These are phyloP conservation scores for Diaporthe longicolla DNA, from an alignment of 2,329 filamentous ascomycete species.

Conservation along the genomic window DNA sequence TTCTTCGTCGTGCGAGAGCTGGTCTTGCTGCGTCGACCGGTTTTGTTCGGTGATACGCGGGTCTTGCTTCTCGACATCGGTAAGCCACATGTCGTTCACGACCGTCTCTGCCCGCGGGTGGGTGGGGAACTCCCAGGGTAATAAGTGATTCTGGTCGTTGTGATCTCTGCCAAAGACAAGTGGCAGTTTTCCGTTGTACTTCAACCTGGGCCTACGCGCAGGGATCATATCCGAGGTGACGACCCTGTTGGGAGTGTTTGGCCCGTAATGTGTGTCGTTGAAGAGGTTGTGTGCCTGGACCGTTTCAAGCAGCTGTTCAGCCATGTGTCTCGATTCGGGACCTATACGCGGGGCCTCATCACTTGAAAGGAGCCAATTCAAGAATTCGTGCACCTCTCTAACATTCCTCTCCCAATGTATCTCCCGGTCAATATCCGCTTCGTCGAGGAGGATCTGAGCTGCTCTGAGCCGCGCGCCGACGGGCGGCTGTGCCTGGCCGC, in stretches of 20 bases:
- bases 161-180: conserved; percentile 52
- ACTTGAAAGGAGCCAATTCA: conserved; percentile 44
- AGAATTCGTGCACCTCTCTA: conserved; percentile 55
- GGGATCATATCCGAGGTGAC: conserved; percentile 44
- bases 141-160: conserved; percentile 1
- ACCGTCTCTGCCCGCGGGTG: conserved; percentile 38
- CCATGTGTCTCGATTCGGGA: conserved; percentile 45
- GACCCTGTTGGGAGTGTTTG: conserved; percentile 49
- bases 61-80: not conserved
- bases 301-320: conserved; percentile 52
- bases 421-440: conserved; percentile 62
- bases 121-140: conserved; percentile 22
- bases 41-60: not conserved
- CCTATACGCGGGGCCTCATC: conserved; percentile 33
- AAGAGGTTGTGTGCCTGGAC: conserved; percentile 53
- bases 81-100: conserved; percentile 54
- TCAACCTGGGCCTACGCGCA: conserved; percentile 48
- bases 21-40: not conserved
- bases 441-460: conserved; percentile 61
- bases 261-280: conserved; percentile 54
- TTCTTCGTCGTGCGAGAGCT: conserved; percentile 45
- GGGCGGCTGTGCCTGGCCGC: conserved; percentile 51
- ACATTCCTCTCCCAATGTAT: conserved; percentile 56
- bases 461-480: conserved; percentile 51
- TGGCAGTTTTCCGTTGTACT: conserved; percentile 37